Percentiles rank a stretch among this genome's conserved stretches.
Conservation (phyloP, 768 basidiomycete species). For the Daedaleopsis nitida region DNA sequence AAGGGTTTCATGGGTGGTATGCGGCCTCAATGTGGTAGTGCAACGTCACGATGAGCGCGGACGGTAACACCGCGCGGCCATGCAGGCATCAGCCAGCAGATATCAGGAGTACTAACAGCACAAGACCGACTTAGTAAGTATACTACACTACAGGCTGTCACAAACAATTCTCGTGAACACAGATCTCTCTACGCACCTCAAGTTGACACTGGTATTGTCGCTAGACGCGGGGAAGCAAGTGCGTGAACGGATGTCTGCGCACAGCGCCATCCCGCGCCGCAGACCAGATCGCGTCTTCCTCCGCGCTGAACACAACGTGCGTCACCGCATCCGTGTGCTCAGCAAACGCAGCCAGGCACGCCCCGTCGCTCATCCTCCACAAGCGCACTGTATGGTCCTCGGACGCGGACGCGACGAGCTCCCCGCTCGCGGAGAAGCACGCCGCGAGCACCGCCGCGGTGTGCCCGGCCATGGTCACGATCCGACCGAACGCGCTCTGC, state of each 20-base stretch:
- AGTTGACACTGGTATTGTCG: too few relatives aligned
- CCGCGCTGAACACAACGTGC: background rate
- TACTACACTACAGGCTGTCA: too few relatives aligned
- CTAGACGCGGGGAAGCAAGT: too few relatives aligned
- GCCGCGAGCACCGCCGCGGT: slow-evolving; percentile 18
- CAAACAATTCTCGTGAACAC: too few relatives aligned
- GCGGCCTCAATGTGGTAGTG: too few relatives aligned
- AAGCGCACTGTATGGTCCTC: slow-evolving; percentile 28
- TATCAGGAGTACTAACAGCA: too few relatives aligned
- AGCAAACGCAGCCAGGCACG: background rate
- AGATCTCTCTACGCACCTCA: too few relatives aligned
- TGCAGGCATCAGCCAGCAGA: too few relatives aligned
- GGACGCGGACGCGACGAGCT: slow-evolving; percentile 28
- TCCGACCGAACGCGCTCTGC: background rate
- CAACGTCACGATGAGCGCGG: too few relatives aligned
- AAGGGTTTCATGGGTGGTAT: too few relatives aligned
- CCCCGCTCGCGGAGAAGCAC: slow-evolving; percentile 32
- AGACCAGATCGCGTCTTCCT: background rate
- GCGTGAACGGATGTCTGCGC: background rate
- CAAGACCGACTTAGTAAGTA: too few relatives aligned
- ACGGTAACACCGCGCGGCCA: too few relatives aligned
- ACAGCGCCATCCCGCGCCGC: background rate
- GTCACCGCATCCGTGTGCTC: background rate
- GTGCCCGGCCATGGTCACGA: slow-evolving; percentile 12
- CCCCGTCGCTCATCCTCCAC: slow-evolving; percentile 5